phyloP scores from a whole-genome alignment of 2,329 filamentous ascomycete species.

The Aspergillus hortae region DNA sequence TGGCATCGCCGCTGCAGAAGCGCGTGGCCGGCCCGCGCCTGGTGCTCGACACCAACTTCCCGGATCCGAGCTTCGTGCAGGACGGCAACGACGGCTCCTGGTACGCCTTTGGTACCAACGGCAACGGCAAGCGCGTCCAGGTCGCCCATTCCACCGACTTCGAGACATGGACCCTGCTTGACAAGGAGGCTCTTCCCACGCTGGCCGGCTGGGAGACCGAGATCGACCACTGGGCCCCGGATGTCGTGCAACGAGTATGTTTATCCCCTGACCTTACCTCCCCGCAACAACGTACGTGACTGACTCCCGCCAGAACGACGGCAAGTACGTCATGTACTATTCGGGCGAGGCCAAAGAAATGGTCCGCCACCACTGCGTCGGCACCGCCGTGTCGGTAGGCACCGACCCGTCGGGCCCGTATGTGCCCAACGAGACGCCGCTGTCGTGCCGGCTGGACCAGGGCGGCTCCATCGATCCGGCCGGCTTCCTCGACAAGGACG shows the following conservation, averaged over 20 bases:
- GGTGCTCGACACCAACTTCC: slow-evolving; percentile 37
- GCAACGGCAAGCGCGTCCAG: slow-evolving; percentile 52
- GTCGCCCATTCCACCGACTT: slow-evolving; percentile 51
- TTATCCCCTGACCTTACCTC: neutral
- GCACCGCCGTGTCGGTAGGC: slow-evolving; percentile 49
- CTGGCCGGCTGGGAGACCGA: slow-evolving; percentile 54
- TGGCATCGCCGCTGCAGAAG: slow-evolving; percentile 19
- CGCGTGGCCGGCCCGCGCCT: slow-evolving; percentile 16
- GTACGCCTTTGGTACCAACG: slow-evolving; percentile 58
- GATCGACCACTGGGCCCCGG: slow-evolving; percentile 59
- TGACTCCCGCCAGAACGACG: slow-evolving; percentile 31
- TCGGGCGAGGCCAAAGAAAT: slow-evolving; percentile 45
- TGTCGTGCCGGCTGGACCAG: slow-evolving; percentile 51
- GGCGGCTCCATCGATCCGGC: slow-evolving; percentile 63
- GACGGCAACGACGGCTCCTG: slow-evolving; percentile 44
- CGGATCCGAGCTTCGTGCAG: slow-evolving; percentile 47
- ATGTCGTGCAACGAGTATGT: slow-evolving; percentile 50
- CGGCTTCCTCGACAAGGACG: slow-evolving; percentile 55
- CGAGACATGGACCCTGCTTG: slow-evolving; percentile 45
- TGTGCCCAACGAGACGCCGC: slow-evolving; percentile 43
- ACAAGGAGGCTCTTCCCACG: slow-evolving; percentile 54
- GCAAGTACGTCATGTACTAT: slow-evolving; percentile 61
- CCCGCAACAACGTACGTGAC: neutral
- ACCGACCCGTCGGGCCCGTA: slow-evolving; percentile 51
- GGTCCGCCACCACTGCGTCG: slow-evolving; percentile 54